Base-by-base conservation (phyloP, 2,329 filamentous ascomycete species). In the Aquanectria penicillioides region DNA sequence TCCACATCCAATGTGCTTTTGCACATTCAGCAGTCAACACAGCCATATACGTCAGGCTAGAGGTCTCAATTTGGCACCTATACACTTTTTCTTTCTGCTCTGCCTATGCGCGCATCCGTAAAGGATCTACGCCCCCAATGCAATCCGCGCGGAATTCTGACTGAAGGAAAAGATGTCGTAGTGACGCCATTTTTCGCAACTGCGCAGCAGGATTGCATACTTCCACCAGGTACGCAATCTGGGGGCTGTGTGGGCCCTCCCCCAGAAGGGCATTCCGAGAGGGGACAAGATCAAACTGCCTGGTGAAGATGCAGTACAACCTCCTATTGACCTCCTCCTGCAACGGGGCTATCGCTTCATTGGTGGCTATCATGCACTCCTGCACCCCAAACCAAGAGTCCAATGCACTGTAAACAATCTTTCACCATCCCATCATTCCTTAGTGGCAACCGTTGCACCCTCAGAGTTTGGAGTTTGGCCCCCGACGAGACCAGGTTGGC, bases 131-230 rank as follows among this genome's bases (percentile, higher is more conserved):
- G 25, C 47, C 47, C 47, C 47, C 31, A 51, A 44, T 31, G 31
- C 38, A 36, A 13, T 15, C 31, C 31, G 25, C 31, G 38, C n/a
- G 38, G 31, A 31, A 46, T 51, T 31, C 31, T 64, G 57, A 64
- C 60, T 46, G 60, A 69, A 64, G 59, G 62, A 58, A 56, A 53
- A 41, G 29, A 48, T 46, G 57, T 55, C 28, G 44, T 55, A 65
- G 67, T 69, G 67, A 69, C 65, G 67, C 65, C 65, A 69, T 69
- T 23, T n/a, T 57, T 63, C 51, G 63, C 59, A 65, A 63, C 50
- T 57, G 17, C 43, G 47, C 46, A 40, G 49, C 57, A 54, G 43
- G 44, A 65, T 69, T 66, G 57, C 61, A 65, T 61, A 54, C 47
- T 28, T 57, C 34, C 31, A 57, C 33, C 52, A 54, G 51, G 53